Evolutionary conservation across 2,329 filamentous ascomycete genomes (phyloP).

Genomic region (Ophiobolus disseminans): DNA sequence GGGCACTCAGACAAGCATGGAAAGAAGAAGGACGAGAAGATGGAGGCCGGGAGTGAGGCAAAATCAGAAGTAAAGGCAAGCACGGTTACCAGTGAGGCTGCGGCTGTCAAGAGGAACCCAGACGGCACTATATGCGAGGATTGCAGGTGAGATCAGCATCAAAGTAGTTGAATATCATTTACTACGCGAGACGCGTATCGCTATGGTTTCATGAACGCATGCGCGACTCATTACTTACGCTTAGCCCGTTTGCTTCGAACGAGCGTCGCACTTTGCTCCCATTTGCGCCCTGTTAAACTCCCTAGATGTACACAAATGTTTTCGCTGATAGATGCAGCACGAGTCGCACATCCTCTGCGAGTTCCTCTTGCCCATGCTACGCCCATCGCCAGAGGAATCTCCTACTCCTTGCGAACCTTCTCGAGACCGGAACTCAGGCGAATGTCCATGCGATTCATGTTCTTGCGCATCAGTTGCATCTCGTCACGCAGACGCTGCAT

Average conservation of each 20-base stretch:
- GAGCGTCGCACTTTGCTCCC: too few species aligned
- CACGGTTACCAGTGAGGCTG: not conserved
- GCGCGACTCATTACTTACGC: too few species aligned
- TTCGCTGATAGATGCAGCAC: too few species aligned
- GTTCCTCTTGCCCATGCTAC: too few species aligned
- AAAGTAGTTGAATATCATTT: not conserved
- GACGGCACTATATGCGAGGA: constrained; percentile 49
- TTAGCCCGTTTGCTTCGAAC: too few species aligned
- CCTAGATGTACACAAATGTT: too few species aligned
- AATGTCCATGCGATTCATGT: constrained; percentile 25
- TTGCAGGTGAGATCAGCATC: constrained; percentile 30
- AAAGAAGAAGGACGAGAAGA: constrained; percentile 39
- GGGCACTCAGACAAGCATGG: constrained; percentile 68
- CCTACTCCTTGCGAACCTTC: constrained; percentile 10
- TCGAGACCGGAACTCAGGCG: constrained; percentile 23
- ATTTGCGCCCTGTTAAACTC: too few species aligned
- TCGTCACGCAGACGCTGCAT: constrained; percentile 17
- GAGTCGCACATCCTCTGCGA: too few species aligned
- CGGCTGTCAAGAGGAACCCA: constrained; percentile 37
- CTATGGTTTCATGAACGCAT: too few species aligned
- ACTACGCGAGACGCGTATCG: not conserved
- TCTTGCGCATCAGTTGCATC: constrained; percentile 20
- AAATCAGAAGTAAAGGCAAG: not conserved
- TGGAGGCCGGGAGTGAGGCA: constrained; percentile 5
- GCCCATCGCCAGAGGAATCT: not conserved